Evolutionary conservation across 371 early-diverging fungal species (phyloP), one percentile per base, ranked within the genome.

Genomic region (Circinella umbellata): DNA sequence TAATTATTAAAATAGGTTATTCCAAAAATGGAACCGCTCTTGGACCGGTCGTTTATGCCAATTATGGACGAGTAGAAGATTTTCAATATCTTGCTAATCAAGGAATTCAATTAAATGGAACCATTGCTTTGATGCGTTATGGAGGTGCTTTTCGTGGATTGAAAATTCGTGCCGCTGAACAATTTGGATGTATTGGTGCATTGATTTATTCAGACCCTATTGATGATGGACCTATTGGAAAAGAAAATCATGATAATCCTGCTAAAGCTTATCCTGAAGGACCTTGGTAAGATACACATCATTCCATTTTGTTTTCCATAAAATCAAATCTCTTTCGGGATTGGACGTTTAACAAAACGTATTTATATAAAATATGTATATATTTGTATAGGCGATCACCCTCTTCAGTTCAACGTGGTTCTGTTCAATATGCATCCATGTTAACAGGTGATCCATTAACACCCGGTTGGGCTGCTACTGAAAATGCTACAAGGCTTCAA

Each of bases 401-500:
- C n/a, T 83, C 85, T 42, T 77, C 81, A 38, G 73, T 87, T 57
- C 87, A 88, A 65, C 82, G 92, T 4, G 91, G 88, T 17, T 83
- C 87, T 4, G 91, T 87, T 4, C 78, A 80, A 71, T 84, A 82
- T n/a, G 61, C 74, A 8, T 73, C 79, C 20, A 27, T 86, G 14
- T 70, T 81, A 57, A 77, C 89, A 0, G 92, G 92, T 9, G 92
- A 92, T 68, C 91, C 92, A n/a, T 77, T 82, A 8, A 90, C 91
- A 0, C 90, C 90, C 0, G 89, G 88, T 17, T 81, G 75, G 53
- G 80, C 90, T 11, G 79, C 91, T 0, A 82, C 81, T 3, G 64
- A 78, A 20, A 75, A 87, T 64, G 85, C 86, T 0, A 73, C 74
- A 11, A 80, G 90, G 46, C 67, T 92, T 15, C 71, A 76, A 3